These are phyloP conservation scores for Juncus effusus DNA, from an alignment of 176 grass and related monocot species.

Conservation along the genomic window DNA sequence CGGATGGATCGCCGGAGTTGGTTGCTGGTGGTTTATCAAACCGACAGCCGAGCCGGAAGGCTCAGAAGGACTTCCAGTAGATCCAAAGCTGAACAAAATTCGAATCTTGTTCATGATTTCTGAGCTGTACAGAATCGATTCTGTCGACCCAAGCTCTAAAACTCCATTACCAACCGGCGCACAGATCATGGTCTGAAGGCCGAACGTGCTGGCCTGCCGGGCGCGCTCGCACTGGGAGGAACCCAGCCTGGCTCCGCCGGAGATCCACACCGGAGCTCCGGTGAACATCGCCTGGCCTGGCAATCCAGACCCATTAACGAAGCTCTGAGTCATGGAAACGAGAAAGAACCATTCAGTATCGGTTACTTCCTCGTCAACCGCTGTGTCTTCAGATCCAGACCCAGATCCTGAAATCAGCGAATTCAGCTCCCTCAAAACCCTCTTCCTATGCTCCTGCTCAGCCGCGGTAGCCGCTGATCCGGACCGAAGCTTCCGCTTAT, in stretches of 20 bases:
- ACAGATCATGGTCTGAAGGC: conserved; percentile 91
- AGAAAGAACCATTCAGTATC: conserved; percentile 99
- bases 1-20: neutral
- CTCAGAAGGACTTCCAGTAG: conserved; percentile 1
- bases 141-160: conserved; percentile 88
- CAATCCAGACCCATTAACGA: conserved; percentile 44
- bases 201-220: conserved; percentile 56
- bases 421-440: conserved; percentile 75
- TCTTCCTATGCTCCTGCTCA: conserved; percentile 89
- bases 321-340: conserved; percentile 94
- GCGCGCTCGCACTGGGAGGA: conserved; percentile 62
- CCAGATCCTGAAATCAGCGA: conserved; percentile 61
- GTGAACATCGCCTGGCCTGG: conserved; percentile 59
- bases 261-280: conserved; percentile 47
- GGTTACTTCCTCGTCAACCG: conserved; percentile 83
- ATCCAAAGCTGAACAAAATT: conserved; percentile 55
- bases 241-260: conserved; percentile 30
- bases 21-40: conserved; percentile 10
- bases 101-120: conserved; percentile 63
- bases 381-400: conserved; percentile 39
- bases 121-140: conserved; percentile 52
- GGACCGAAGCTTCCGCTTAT: conserved; percentile 51
- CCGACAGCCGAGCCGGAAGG: conserved; percentile 3
- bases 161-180: conserved; percentile 71
- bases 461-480: conserved; percentile 30